These are phyloP conservation scores for Solanum arcanum DNA, from an alignment of 257 asterid species.

Conservation along the genomic window DNA sequence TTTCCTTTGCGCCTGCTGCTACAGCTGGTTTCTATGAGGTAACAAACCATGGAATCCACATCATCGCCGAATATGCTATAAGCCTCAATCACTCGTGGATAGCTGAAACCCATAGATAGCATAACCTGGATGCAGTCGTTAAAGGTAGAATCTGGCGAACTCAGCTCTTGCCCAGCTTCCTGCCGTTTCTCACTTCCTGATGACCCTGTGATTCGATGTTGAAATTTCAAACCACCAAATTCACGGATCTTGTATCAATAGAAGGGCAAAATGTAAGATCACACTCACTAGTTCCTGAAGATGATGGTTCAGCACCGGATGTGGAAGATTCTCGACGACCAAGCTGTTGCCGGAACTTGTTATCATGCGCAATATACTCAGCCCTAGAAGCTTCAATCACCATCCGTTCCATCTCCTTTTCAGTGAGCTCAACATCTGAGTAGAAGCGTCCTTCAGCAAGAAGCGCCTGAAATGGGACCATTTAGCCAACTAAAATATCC, in stretches of 20 bases:
- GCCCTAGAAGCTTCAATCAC: constrained; percentile 96
- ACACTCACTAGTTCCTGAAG: constrained; percentile 88
- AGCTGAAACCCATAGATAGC: constrained; percentile 94
- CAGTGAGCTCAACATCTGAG: constrained; percentile 93
- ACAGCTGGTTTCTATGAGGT: constrained; percentile 62
- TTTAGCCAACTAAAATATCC: neutral
- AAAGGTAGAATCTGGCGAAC: constrained; percentile 7
- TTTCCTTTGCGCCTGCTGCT: constrained; percentile 86
- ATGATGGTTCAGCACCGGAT: constrained; percentile 90
- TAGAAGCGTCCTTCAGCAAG: constrained; percentile 95
- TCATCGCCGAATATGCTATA: constrained; percentile 88
- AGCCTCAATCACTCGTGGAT: constrained; percentile 88
- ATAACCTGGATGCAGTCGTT: constrained; percentile 67
- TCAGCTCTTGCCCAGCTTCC: constrained; percentile 24
- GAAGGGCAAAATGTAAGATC: neutral
- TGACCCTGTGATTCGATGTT: constrained; percentile 34
- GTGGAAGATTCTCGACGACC: constrained; percentile 68
- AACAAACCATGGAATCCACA: constrained; percentile 88
- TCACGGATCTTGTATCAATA: neutral
- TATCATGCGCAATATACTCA: constrained; percentile 63
- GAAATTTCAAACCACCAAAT: neutral
- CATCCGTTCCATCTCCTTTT: constrained; percentile 94
- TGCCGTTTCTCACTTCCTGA: constrained; percentile 35
- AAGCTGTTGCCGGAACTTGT: constrained; percentile 48
- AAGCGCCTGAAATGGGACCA: constrained; percentile 58